Evolutionary conservation across 1,284 basidiomycete genomes (phyloP).

Genomic region (Erythrobasidium hasegawianum): DNA sequence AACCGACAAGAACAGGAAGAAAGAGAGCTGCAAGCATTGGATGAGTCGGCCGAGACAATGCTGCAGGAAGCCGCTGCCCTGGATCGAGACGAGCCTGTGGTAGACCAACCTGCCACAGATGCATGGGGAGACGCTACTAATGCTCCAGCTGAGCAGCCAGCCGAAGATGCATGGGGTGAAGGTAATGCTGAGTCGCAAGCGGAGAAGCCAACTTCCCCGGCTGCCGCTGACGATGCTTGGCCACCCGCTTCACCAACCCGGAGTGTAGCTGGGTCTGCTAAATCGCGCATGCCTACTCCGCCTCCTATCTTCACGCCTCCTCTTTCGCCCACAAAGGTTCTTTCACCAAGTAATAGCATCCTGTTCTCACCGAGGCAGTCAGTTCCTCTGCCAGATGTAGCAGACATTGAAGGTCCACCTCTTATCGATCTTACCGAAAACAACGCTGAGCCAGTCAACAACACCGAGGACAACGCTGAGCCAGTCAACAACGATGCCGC

Average conservation of each 20-base stretch:
- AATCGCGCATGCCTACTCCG: neutral
- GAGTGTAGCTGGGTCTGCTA: neutral
- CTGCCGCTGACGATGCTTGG: neutral
- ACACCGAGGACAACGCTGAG: neutral
- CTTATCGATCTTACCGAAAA: neutral
- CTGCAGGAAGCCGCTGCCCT: neutral
- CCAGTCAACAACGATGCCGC: neutral
- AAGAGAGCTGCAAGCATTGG: neutral
- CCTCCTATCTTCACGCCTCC: neutral
- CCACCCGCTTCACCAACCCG: neutral
- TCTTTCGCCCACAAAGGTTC: neutral
- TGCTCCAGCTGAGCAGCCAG: too few relatives aligned
- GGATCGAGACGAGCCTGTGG: neutral
- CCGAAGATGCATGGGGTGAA: neutral
- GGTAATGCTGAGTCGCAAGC: neutral
- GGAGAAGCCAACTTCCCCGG: too few relatives aligned
- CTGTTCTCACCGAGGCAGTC: neutral
- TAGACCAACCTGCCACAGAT: too few relatives aligned
- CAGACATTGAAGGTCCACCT: neutral
- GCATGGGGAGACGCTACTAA: too few relatives aligned
- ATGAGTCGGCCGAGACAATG: too few relatives aligned
- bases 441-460: neutral
- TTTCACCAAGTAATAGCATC: neutral
- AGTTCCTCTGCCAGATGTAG: neutral
- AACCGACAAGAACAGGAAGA: constrained; percentile 2